Base-by-base conservation (phyloP, 1,284 basidiomycete species). In the Dichomitus squalens region DNA sequence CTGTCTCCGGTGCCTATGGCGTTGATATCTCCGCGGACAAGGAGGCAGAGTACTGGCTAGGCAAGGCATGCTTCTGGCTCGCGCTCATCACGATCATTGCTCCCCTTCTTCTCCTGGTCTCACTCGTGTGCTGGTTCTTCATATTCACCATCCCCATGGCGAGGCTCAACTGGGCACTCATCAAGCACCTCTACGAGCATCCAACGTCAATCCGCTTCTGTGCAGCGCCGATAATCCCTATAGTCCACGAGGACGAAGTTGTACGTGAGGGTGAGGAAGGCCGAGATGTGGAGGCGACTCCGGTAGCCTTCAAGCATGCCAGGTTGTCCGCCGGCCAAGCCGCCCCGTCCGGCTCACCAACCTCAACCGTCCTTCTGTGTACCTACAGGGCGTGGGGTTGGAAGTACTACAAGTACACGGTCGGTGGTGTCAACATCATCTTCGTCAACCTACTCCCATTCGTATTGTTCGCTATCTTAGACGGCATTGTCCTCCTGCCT, bases 391-490 rank as follows among this genome's bases (percentile, higher is more conserved):
- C 97, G 0, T 81, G 91, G 46, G 97, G 96, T 0, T 77, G 86
- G 66, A 86, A 97, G 73, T 99, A 98, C 77, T 98, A 95, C 89
- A 99, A 99, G 81, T 99, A 99, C 74, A 99, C 97, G 2, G 85
- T 99, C 47, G 95, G 96, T 23, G 97, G 97, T 25, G 95, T 99
- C 66, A 99, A 99, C 80, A 98, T 99, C 72, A 77, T 99, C 63
- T 99, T 99, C 73, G 86, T 99, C 78, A 98, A 99, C 76, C 89
- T 98, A 53, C 74, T 99, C 29, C 92, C 95, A 0, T 75, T 98
- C 52, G 95, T 99, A 8, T 93, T 97, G 73, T 95, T 99, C 76
- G 94, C 93, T 67, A 97, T 99, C 68, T 83, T 97, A 62, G 96
- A 98, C 75, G 95, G 92, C 18, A 86, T 95, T 68, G 77, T 98